Evolutionary conservation across 352 stramenopile species (phyloP), one percentile per base, ranked within the genome.

Genomic region (Globisporangium alternatum): DNA sequence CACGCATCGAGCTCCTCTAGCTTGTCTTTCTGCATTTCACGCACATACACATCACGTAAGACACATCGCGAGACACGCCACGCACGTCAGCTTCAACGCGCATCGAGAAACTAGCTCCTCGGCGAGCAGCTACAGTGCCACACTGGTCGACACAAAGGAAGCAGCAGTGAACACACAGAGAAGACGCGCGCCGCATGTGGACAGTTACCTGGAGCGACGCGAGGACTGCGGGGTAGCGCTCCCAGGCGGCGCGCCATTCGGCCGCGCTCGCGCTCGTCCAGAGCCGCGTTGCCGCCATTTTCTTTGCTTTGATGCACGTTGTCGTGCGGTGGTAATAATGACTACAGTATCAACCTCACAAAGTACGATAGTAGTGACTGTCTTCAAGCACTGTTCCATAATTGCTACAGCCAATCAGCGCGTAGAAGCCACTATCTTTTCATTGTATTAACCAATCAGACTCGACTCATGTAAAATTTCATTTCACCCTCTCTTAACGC

Each of bases 1-100:
- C 83, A 93, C 39, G 48, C 65, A 62, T 93, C 83, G 31, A 93
- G 68, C 61, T 66, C 71, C 51, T 70, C 74, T 30, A 93, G 70
- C 3, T 79, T 72, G 47, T 82, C 74, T 67, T 88, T 88, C 78
- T 92, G 21, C 35, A 33, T 7, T n/a, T 7, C 13, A 35, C 9
- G n/a, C 4, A 9, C 12, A 47, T 17, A 49, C 39, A 62, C 17
- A 52, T 51, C 30, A 44, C 51, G 35, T 33, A 22, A 48, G 22
- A 43, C 31, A 15, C 35, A 41, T 41, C 35, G 9, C 35, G 35
- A 17, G 35, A 41, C 35, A 41, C 25, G 25, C 21, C 25, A 53
- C 3, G 25, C 48, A 55, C 48, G 28, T 43, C 51, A 56, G 41
- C 41, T 28, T 28, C 30, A 43, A 56, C n/a, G 44, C 44, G 30